Evolutionary conservation across 345 rosid species (phyloP).

Genomic region (Euphorbia pulcherrima): DNA sequence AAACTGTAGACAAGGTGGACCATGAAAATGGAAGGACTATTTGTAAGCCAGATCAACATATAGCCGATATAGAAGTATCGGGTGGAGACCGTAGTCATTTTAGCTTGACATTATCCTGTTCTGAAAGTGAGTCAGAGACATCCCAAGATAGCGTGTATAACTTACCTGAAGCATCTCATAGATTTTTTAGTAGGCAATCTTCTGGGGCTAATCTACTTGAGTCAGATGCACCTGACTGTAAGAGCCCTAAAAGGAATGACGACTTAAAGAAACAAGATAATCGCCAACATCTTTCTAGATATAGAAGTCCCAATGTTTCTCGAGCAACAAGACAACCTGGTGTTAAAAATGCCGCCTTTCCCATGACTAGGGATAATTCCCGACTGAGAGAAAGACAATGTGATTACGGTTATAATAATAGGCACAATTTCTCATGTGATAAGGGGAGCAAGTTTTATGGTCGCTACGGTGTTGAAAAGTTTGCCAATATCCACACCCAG

Average conservation of each 20-base stretch:
- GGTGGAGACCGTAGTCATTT: constrained; percentile 35
- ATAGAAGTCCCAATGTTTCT: constrained; percentile 23
- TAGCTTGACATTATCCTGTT: constrained; percentile 40
- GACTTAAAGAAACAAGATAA: constrained; percentile 17
- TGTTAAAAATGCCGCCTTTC: constrained; percentile 20
- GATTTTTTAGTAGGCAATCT: constrained; percentile 26
- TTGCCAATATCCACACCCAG: constrained; percentile 20
- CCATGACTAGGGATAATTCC: constrained; percentile 24
- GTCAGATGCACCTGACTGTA: constrained; percentile 25
- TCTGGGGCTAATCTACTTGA: constrained; percentile 26
- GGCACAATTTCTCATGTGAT: constrained; percentile 24
- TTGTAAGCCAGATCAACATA: constrained; percentile 27
- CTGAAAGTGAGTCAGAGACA: constrained; percentile 38
- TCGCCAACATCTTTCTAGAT: constrained; percentile 19
- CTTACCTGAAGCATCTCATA: constrained; percentile 24
- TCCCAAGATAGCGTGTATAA: constrained; percentile 29
- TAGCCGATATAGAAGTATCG: constrained; percentile 39
- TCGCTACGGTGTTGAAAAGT: constrained; percentile 29
- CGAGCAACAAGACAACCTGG: constrained; percentile 16
- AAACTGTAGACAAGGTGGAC: constrained; percentile 25
- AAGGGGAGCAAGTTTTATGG: constrained; percentile 20
- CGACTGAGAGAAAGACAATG: constrained; percentile 27
- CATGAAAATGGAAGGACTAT: constrained; percentile 25
- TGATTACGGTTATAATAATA: constrained; percentile 25
- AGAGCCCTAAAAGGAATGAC: constrained; percentile 22